Conservation (phyloP, 768 basidiomycete genomes). For the Phylloporus sp. region DNA sequence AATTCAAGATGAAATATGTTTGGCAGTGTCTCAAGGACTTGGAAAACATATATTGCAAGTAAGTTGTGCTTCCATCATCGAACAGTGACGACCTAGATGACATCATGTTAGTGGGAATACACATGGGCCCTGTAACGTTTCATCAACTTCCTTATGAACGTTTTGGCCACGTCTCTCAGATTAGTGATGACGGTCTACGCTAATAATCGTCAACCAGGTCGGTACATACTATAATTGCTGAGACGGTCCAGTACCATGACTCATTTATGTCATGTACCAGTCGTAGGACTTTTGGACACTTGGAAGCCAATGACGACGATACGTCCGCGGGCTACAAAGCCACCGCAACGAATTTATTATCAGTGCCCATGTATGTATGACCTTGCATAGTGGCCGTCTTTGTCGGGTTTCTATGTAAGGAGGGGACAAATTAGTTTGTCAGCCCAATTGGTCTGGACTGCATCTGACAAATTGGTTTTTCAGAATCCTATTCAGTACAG, state of each 20-base stretch:
- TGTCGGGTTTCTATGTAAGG: constrained; percentile 55
- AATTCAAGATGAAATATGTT: constrained; percentile 51
- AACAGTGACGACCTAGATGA: constrained; percentile 1
- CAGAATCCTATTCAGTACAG: constrained; percentile 31
- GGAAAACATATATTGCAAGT: constrained; percentile 75
- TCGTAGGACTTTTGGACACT: not conserved
- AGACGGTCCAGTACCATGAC: not conserved
- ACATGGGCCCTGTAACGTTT: constrained; percentile 61
- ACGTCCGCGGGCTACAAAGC: constrained; percentile 48
- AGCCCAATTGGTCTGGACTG: constrained; percentile 12
- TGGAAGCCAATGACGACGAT: not conserved
- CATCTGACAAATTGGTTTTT: constrained; percentile 7
- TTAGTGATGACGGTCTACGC: constrained; percentile 47
- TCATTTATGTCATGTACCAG: constrained; percentile 2
- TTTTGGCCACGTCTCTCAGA: constrained; percentile 1
- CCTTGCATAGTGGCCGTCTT: constrained; percentile 62
- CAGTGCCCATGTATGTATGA: constrained; percentile 75
- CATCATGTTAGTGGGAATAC: constrained; percentile 52
- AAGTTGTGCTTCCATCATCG: constrained; percentile 21
- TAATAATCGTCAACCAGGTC: constrained; percentile 49
- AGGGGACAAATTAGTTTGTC: constrained; percentile 62
- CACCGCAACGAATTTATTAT: constrained; percentile 67
- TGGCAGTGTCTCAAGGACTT: constrained; percentile 58
- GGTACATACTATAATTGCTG: constrained; percentile 11
- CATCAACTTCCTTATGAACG: not conserved